These are phyloP conservation scores for Globisporangium canariense DNA, from an alignment of 352 stramenopile genomes.

Conservation along the genomic window DNA sequence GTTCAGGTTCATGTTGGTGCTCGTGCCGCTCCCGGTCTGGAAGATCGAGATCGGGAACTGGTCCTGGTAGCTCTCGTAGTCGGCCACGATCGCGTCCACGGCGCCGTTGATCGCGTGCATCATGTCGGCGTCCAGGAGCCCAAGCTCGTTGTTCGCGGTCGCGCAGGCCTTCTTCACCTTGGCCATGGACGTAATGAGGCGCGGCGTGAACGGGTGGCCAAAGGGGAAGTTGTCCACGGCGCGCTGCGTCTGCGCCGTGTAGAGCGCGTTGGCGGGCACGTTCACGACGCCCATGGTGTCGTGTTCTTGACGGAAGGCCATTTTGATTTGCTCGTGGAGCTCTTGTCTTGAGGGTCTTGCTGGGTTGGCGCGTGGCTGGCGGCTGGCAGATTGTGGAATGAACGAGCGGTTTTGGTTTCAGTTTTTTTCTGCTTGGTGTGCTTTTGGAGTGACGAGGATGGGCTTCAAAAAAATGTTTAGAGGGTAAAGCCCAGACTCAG, in stretches of 20 bases:
- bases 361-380: background rate
- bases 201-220: conserved; percentile 39
- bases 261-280: conserved; percentile 40
- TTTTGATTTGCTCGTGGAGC: background rate
- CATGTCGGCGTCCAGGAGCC: conserved; percentile 35
- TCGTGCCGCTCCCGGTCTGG: conserved; percentile 94
- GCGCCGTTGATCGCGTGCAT: conserved; percentile 30
- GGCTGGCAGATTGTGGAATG: background rate
- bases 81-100: conserved; percentile 28
- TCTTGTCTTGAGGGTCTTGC: background rate
- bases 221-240: conserved; percentile 51
- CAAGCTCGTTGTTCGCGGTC: conserved; percentile 38
- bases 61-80: conserved; percentile 30
- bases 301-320: conserved; percentile 41
- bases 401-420: background rate
- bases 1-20: conserved; percentile 99
- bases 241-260: conserved; percentile 53
- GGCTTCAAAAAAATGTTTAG: background rate
- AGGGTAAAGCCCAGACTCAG: conserved; percentile 3
- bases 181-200: conserved; percentile 39
- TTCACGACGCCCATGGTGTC: conserved; percentile 58
- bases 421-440: conserved; percentile 7
- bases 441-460: background rate
- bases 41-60: conserved; percentile 62
- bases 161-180: conserved; percentile 49